Conservation (phyloP, 805 yeast species). For the Metschnikowia reukaufii region DNA sequence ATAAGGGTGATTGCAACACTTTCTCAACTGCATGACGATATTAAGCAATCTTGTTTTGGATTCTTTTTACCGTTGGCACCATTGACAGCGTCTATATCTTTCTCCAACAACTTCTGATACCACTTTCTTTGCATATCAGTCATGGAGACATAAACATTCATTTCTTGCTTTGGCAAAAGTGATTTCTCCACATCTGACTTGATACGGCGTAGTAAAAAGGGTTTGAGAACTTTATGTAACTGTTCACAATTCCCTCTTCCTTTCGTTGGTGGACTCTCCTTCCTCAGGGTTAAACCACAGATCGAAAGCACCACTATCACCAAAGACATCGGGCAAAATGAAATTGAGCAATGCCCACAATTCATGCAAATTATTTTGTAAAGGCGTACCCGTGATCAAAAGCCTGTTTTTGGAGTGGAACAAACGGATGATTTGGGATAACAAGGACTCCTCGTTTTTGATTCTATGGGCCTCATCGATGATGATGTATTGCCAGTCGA, state of each 20-base stretch:
- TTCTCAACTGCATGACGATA: conserved; percentile 82
- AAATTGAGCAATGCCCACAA: conserved; percentile 93
- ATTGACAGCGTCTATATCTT: conserved; percentile 81
- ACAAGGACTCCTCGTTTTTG: conserved; percentile 88
- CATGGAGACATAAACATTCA: conserved; percentile 73
- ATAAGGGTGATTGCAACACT: conserved; percentile 85
- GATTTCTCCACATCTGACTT: conserved; percentile 82
- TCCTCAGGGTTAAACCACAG: conserved; percentile 61
- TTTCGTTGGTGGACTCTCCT: conserved; percentile 31
- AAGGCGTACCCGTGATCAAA: conserved; percentile 92
- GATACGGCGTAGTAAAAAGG: conserved; percentile 73
- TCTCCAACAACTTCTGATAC: conserved; percentile 75
- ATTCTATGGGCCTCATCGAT: conserved; percentile 97
- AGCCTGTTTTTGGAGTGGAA: conserved; percentile 86
- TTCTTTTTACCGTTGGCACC: conserved; percentile 78
- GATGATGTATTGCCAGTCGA: conserved; percentile 90
- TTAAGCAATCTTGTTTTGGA: conserved; percentile 73
- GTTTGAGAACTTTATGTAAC: conserved; percentile 72
- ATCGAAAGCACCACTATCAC: conserved; percentile 77
- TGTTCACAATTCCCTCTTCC: conserved; percentile 62
- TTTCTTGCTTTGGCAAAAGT: conserved; percentile 69
- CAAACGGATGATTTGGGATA: conserved; percentile 88
- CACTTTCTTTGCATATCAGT: conserved; percentile 75
- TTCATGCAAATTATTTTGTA: conserved; percentile 93
- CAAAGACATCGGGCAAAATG: conserved; percentile 89